A percentile compares a stretch with the other conserved stretches of the same genome.
These are phyloP conservation scores for Histomonas meleagridis DNA, from an alignment of 208 protist species.

Conservation along the genomic window DNA sequence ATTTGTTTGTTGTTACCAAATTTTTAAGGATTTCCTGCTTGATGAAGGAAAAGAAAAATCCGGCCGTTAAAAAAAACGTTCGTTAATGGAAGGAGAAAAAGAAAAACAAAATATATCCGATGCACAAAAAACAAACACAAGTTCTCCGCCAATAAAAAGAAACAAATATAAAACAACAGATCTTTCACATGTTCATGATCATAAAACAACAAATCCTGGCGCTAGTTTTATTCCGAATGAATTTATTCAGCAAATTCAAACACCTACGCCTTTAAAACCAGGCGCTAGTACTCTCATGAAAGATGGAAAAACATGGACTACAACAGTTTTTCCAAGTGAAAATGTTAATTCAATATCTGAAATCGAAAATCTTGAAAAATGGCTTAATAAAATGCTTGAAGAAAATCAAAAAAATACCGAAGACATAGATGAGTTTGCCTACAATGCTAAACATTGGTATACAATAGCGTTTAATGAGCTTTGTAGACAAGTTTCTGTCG, in stretches of 20 bases:
- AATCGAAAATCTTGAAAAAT: neutral
- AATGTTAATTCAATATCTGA: neutral
- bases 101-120: too few species aligned
- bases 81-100: too few species aligned
- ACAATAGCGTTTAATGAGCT: slow-evolving; percentile 5
- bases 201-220: neutral
- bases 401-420: slow-evolving; percentile 7
- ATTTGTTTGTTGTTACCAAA: too few species aligned
- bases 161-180: slow-evolving; percentile 7
- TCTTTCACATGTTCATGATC: neutral
- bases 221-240: neutral
- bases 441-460: neutral
- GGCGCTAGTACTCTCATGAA: neutral
- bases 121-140: too few species aligned
- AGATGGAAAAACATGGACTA: neutral
- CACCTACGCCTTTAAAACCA: neutral
- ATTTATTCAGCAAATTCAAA: neutral
- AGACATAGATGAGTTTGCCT: neutral
- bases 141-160: too few species aligned
- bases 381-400: neutral
- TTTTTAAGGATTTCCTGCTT: too few species aligned
- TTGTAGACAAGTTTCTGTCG: slow-evolving; percentile 18
- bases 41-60: too few species aligned
- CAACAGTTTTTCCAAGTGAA: neutral
- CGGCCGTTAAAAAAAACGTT: too few species aligned